A percentile compares a stretch with the other conserved stretches of the same genome.
Conservation (phyloP, 768 basidiomycete species). For the Agrocybe pediades region DNA sequence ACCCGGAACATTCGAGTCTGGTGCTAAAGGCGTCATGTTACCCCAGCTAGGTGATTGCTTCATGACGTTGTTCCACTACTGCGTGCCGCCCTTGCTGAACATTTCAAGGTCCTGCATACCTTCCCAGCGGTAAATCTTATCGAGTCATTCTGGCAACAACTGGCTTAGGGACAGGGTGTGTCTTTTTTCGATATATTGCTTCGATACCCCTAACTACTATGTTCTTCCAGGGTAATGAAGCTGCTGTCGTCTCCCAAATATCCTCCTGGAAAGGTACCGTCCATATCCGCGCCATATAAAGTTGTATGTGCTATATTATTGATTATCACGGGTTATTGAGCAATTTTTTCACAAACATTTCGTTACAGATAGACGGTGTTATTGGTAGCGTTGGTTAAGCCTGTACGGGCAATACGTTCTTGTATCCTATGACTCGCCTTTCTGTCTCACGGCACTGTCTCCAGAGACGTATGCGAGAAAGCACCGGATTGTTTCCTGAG, state of each 20-base stretch:
- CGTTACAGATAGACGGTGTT: too few species aligned
- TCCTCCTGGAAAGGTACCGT: conserved; percentile 15
- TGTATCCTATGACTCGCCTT: too few species aligned
- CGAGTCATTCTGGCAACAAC: conserved; percentile 38
- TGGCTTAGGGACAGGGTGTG: conserved; percentile 36
- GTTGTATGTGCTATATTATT: conserved; percentile 12
- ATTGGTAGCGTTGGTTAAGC: too few species aligned
- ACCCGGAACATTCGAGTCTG: conserved; percentile 64
- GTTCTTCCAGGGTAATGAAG: conserved; percentile 19
- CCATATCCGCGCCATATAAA: conserved; percentile 12
- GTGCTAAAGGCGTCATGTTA: conserved; percentile 62
- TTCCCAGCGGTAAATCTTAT: conserved; percentile 38
- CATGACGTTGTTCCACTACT: background rate
- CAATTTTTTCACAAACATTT: too few species aligned
- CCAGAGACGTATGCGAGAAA: too few species aligned
- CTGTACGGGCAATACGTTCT: too few species aligned
- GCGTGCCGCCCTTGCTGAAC: background rate
- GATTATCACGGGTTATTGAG: too few species aligned
- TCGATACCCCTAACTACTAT: background rate
- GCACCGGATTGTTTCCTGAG: too few species aligned
- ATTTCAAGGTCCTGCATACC: conserved; percentile 34
- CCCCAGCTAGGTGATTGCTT: conserved; percentile 57
- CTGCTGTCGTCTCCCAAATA: conserved; percentile 33
- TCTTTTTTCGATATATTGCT: background rate
- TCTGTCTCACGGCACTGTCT: too few species aligned